Base-by-base conservation (phyloP, 1,139 yeast genomes). In the Lodderomyces metapsilosis region DNA sequence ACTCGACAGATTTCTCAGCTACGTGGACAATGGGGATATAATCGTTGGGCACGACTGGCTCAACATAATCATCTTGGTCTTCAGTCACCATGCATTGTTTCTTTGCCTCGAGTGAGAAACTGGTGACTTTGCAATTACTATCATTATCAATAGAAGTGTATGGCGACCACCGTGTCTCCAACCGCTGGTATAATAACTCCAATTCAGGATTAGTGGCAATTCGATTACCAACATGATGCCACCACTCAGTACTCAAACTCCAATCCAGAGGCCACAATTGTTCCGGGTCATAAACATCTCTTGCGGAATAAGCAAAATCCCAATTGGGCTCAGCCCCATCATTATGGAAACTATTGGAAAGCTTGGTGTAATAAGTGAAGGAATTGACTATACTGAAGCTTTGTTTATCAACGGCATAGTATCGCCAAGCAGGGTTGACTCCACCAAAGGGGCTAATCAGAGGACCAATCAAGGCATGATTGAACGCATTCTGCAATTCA, bases 361-460 rank as follows among this genome's bases (percentile, higher is more conserved):
- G 51, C 27, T 56, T 57, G 7, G 65, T 53, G 49, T 54, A 62
- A 48, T 62, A 63, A 37, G 62, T 62, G 48, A 55, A 59, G 3
- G 65, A 53, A 45, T 63, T 61, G 38, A 62, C 44, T 30, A 64
- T 54, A 44, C 56, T 56, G 46, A 62, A 62, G 4, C 63, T 51
- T 39, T 54, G 53, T n/a, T 52, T 50, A 43, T 64, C 68, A 18
- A 64, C 62, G 13, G 60, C 51, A 42, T 63, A 64, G 47, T 61
- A 62, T 40, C 66, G 53, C 68, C 69, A 64, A 21, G 61, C 50
- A 10, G 69, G 69, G 41, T 64, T 64, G 20, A 55, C 50, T 1
- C 62, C 64, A 3, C 52, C 47, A 30, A 51, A 56, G 4, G 69
- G 68, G 22, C 57, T 57, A 13, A 64, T 51, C 8, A 64, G 58